These are phyloP conservation scores for Stylosanthes scabra DNA, from an alignment of 331 rosid species.

Conservation along the genomic window DNA sequence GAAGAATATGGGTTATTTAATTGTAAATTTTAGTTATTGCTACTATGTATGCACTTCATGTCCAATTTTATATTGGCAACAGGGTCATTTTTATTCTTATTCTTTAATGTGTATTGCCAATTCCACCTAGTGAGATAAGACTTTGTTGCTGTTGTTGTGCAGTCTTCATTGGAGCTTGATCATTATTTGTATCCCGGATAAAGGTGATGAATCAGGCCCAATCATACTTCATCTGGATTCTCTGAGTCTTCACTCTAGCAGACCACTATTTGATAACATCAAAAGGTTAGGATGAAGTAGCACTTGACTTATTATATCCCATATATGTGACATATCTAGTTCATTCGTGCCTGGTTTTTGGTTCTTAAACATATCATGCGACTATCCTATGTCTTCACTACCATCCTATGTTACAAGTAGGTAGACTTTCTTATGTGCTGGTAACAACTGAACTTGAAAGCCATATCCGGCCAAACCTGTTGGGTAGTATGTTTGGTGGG, in stretches of 20 bases:
- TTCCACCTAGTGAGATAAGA: constrained; percentile 2
- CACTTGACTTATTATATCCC: constrained; percentile 21
- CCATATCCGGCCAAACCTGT: not conserved
- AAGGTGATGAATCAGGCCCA: constrained; percentile 87
- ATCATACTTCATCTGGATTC: constrained; percentile 95
- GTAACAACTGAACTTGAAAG: constrained; percentile 10
- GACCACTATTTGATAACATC: constrained; percentile 70
- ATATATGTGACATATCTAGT: constrained; percentile 2
- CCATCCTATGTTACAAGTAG: not conserved
- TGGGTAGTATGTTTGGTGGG: constrained; percentile 2
- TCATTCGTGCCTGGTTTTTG: not conserved
- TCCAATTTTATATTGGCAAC: constrained; percentile 4
- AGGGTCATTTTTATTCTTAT: constrained; percentile 27
- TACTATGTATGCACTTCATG: constrained; percentile 27
- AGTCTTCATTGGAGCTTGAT: constrained; percentile 97
- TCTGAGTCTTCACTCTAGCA: constrained; percentile 82
- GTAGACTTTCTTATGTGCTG: not conserved
- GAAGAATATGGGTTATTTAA: not conserved
- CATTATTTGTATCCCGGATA: constrained; percentile 89
- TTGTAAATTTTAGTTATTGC: not conserved
- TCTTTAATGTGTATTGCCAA: constrained; percentile 4
- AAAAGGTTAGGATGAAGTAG: constrained; percentile 65
- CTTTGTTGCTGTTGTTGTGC: constrained; percentile 47
- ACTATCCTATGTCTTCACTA: not conserved
- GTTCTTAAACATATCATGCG: constrained; percentile 19